Percentiles rank a stretch among this genome's conserved stretches.
These are phyloP conservation scores for Botrytis aclada DNA, from an alignment of 2,329 filamentous ascomycete species.

Conservation along the genomic window DNA sequence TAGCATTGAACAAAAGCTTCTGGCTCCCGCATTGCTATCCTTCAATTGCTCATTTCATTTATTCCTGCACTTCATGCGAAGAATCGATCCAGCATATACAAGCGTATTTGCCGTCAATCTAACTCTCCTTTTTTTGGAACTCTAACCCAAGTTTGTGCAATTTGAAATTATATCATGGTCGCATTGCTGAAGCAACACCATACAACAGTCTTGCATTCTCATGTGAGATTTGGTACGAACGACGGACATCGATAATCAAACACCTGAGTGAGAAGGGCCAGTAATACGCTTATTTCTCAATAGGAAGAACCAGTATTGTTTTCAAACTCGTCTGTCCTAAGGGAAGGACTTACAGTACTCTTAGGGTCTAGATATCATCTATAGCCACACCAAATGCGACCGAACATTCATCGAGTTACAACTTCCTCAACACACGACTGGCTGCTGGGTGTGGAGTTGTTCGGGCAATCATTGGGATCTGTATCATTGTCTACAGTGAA, in stretches of 20 bases:
- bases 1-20: background rate
- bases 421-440: background rate
- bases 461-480: background rate
- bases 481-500: background rate
- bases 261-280: background rate
- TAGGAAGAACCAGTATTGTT: background rate
- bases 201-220: background rate
- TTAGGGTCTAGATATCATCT: background rate
- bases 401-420: background rate
- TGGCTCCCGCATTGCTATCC: background rate
- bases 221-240: background rate
- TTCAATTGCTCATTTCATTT: background rate
- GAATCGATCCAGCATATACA: background rate
- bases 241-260: background rate
- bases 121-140: background rate
- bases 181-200: background rate
- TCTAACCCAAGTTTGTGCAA: background rate
- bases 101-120: background rate
- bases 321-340: background rate
- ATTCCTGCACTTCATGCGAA: background rate
- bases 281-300: background rate
- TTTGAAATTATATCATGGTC: background rate
- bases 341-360: background rate
- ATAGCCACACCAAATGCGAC: background rate
- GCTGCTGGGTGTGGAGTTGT: background rate